phyloP scores from a whole-genome alignment of 1,284 basidiomycete species.

The Sporisorium scitamineum region DNA sequence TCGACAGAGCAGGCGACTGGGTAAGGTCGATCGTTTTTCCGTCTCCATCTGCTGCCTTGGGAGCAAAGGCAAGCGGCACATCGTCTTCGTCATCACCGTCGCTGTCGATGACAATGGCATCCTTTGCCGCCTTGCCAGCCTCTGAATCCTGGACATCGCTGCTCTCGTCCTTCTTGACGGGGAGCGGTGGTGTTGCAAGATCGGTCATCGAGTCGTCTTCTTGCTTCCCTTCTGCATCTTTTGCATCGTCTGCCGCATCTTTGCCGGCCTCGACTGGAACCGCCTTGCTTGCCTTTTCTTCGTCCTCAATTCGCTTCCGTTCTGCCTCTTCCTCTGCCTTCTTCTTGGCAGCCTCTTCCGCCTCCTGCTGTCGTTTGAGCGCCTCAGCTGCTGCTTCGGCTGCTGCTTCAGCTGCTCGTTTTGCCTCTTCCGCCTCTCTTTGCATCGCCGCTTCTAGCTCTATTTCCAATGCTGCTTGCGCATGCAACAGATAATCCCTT shows the following conservation, averaged over 20 bases:
- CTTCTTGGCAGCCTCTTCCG: constrained; percentile 13
- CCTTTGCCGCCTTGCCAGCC: constrained; percentile 14
- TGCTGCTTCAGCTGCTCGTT: constrained; percentile 27
- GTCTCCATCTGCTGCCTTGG: constrained; percentile 22
- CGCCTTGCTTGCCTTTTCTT: constrained; percentile 2
- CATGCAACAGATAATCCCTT: constrained; percentile 45
- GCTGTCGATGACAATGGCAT: constrained; percentile 51
- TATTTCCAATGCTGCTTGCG: constrained; percentile 44
- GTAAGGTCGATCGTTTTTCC: constrained; percentile 44
- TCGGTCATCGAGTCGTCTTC: constrained; percentile 21
- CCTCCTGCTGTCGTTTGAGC: constrained; percentile 29
- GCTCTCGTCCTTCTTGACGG: neutral
- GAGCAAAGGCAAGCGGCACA: constrained; percentile 45
- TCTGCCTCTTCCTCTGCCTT: constrained; percentile 19
- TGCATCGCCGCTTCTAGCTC: constrained; percentile 47
- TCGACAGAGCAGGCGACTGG: constrained; percentile 26
- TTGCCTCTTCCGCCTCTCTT: constrained; percentile 38
- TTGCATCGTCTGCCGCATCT: neutral
- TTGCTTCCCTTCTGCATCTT: neutral
- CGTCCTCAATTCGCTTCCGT: constrained; percentile 6
- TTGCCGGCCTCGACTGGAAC: neutral
- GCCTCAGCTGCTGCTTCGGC: constrained; percentile 37
- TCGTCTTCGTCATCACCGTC: constrained; percentile 51
- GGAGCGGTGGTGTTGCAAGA: constrained; percentile 22
- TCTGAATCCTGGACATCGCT: neutral